These are phyloP conservation scores for Naganishia vishniacii DNA, from an alignment of 768 basidiomycete genomes.

Conservation along the genomic window DNA sequence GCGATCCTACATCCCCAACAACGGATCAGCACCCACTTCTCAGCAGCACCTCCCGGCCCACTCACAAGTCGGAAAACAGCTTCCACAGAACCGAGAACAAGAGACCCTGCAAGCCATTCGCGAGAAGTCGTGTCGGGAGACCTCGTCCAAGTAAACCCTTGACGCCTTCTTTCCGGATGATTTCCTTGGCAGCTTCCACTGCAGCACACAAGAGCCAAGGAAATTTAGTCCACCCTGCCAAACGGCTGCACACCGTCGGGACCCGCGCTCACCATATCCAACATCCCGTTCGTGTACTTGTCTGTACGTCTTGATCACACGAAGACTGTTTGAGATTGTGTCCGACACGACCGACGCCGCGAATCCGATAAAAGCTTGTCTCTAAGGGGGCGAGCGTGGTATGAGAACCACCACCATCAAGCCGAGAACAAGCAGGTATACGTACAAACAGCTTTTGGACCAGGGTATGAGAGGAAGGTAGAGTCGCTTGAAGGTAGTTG, in stretches of 20 bases:
- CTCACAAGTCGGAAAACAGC: slow-evolving; percentile 76
- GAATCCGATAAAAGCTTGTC: slow-evolving; percentile 90
- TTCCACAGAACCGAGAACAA: slow-evolving; percentile 91
- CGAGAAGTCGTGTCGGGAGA: slow-evolving; percentile 76
- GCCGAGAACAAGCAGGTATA: slow-evolving; percentile 6
- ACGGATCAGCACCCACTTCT: neutral
- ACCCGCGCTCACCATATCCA: slow-evolving; percentile 56
- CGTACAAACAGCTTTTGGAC: slow-evolving; percentile 56
- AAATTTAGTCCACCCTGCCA: neutral
- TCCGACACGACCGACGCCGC: slow-evolving; percentile 78
- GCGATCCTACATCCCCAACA: neutral
- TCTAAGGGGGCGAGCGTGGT: slow-evolving; percentile 42
- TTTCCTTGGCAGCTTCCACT: slow-evolving; percentile 66
- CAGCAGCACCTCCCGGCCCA: neutral
- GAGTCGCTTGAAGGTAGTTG: slow-evolving; percentile 64
- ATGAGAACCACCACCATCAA: neutral
- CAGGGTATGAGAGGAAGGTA: slow-evolving; percentile 58
- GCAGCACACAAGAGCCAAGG: neutral
- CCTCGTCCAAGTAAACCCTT: slow-evolving; percentile 79
- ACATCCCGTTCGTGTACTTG: slow-evolving; percentile 81
- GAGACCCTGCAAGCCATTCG: slow-evolving; percentile 85
- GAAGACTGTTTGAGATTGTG: slow-evolving; percentile 75
- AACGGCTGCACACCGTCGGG: neutral
- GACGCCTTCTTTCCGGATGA: slow-evolving; percentile 71
- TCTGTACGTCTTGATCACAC: slow-evolving; percentile 91